Evolutionary conservation across 345 rosid species (phyloP).

Genomic region (Lepidium africanum): DNA sequence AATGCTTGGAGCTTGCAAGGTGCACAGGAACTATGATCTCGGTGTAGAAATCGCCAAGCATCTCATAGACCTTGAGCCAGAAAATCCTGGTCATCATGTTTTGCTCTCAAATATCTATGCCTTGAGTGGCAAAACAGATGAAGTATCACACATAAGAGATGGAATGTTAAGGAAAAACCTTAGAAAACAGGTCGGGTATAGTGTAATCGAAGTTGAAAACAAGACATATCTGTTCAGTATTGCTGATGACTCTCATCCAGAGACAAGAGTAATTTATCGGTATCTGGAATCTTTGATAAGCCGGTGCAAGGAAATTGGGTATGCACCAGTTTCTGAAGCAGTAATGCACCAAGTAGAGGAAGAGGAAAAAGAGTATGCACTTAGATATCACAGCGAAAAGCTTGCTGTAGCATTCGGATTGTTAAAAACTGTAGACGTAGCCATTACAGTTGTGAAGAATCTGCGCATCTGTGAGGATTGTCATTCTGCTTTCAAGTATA

Average conservation of each 20-base stretch:
- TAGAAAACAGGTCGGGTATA: slow-evolving; percentile 75
- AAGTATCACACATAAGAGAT: slow-evolving; percentile 56
- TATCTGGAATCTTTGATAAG: slow-evolving; percentile 60
- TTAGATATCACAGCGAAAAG: slow-evolving; percentile 79
- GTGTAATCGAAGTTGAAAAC: slow-evolving; percentile 46
- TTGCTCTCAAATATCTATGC: slow-evolving; percentile 82
- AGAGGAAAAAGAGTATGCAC: slow-evolving; percentile 75
- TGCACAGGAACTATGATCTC: slow-evolving; percentile 71
- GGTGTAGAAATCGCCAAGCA: slow-evolving; percentile 67
- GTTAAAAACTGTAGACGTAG: slow-evolving; percentile 40
- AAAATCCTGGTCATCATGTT: slow-evolving; percentile 85
- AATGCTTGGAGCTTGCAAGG: slow-evolving; percentile 93
- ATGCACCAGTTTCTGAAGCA: slow-evolving; percentile 42
- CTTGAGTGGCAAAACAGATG: slow-evolving; percentile 60
- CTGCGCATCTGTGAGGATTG: slow-evolving; percentile 81
- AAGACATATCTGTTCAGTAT: slow-evolving; percentile 61
- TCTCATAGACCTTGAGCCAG: slow-evolving; percentile 62
- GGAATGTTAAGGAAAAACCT: slow-evolving; percentile 51
- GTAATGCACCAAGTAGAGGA: slow-evolving; percentile 82
- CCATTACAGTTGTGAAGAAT: slow-evolving; percentile 58
- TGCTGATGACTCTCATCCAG: slow-evolving; percentile 65
- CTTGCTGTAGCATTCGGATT: slow-evolving; percentile 72
- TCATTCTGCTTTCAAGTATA: slow-evolving; percentile 61
- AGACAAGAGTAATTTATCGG: slow-evolving; percentile 41
- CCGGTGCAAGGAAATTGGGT: slow-evolving; percentile 62